These are phyloP conservation scores for Arxiozyma slooffiae DNA, from an alignment of 1,139 yeast species.

Conservation along the genomic window DNA sequence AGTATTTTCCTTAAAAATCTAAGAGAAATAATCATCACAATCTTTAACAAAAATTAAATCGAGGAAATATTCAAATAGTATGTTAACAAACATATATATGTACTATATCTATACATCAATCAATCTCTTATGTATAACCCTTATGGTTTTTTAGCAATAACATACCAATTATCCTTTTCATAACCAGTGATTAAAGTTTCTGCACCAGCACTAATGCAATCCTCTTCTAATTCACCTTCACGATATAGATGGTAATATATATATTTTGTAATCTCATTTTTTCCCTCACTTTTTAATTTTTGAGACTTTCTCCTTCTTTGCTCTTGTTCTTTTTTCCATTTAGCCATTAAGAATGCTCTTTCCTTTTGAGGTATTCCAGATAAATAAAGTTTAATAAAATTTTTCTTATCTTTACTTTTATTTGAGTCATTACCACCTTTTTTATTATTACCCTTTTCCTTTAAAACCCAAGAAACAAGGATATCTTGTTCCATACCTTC, in stretches of 20 bases:
- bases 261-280: constrained; percentile 43
- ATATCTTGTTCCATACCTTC: constrained; percentile 90
- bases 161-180: constrained; percentile 96
- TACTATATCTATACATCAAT: background rate
- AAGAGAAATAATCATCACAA: background rate
- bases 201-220: constrained; percentile 62
- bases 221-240: constrained; percentile 69
- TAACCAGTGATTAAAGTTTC: constrained; percentile 62
- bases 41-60: background rate
- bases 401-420: constrained; percentile 9
- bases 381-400: constrained; percentile 21
- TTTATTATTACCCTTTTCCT: constrained; percentile 31
- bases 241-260: constrained; percentile 82
- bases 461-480: constrained; percentile 88
- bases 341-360: constrained; percentile 21
- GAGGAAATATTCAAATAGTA: background rate
- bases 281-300: constrained; percentile 13
- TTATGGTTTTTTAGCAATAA: constrained; percentile 34
- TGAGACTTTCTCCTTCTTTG: constrained; percentile 7
- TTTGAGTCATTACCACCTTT: constrained; percentile 16
- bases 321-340: constrained; percentile 27
- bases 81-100: background rate
- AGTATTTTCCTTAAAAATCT: too few species aligned
- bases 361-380: constrained; percentile 21
- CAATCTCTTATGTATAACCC: background rate